These are phyloP conservation scores for Boletales sp. DNA, from an alignment of 768 basidiomycete genomes.

Conservation along the genomic window DNA sequence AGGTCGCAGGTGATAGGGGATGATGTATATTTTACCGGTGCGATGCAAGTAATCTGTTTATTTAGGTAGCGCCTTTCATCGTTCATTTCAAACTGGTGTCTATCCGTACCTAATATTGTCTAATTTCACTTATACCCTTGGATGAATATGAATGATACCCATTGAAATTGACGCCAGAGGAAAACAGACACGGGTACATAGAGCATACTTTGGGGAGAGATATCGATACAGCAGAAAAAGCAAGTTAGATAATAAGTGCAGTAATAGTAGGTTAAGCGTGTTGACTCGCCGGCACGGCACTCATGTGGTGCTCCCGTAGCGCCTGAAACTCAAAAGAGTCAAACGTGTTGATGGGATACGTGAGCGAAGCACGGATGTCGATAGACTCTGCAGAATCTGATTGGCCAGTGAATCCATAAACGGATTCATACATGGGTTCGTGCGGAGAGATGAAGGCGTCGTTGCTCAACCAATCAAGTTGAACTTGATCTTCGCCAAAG, in stretches of 20 bases:
- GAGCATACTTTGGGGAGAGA: conserved; percentile 7
- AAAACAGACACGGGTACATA: background rate
- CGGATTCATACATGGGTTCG: conserved; percentile 11
- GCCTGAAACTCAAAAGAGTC: conserved; percentile 34
- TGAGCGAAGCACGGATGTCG: conserved; percentile 15
- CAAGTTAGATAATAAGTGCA: conserved; percentile 25
- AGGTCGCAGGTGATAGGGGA: conserved; percentile 33
- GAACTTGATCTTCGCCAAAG: conserved; percentile 12
- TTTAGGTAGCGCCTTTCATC: conserved; percentile 1
- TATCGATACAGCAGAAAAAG: conserved; percentile 27
- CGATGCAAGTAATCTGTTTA: background rate
- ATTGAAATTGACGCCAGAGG: background rate
- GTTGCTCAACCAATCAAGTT: conserved; percentile 14
- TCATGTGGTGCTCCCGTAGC: conserved; percentile 26
- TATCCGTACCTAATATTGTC: conserved; percentile 8
- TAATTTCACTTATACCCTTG: background rate
- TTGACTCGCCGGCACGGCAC: conserved; percentile 15
- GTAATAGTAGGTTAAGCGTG: conserved; percentile 14
- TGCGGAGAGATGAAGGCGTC: conserved; percentile 15
- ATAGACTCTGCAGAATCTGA: conserved; percentile 16
- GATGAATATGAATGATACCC: conserved; percentile 11
- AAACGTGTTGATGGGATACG: conserved; percentile 18
- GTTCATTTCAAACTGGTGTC: too few relatives aligned
- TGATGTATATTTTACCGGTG: background rate
- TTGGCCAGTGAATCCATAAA: conserved; percentile 17